A percentile compares a stretch with the other conserved stretches of the same genome.
Evolutionary conservation across 2,329 filamentous ascomycete species (phyloP).

Genomic region (Rasamsonia emersonii): DNA sequence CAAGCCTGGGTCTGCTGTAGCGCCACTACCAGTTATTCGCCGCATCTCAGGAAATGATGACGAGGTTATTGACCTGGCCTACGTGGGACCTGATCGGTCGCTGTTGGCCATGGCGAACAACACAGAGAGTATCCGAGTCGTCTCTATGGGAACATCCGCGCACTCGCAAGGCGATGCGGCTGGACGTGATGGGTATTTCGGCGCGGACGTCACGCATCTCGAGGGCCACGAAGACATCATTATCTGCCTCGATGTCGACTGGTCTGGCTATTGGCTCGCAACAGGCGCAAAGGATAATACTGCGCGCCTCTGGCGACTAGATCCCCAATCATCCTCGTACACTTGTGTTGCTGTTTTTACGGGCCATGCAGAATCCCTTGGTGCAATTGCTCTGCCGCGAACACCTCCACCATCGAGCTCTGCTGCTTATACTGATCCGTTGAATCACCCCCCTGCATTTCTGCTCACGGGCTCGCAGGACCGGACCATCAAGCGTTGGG

Average conservation of each 20-base stretch:
- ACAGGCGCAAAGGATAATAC: constrained; percentile 97
- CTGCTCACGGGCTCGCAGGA: constrained; percentile 91
- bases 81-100: constrained; percentile 70
- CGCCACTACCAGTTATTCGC: constrained; percentile 55
- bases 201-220: constrained; percentile 76
- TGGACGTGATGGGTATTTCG: constrained; percentile 56
- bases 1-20: constrained; percentile 39
- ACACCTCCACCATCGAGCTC: constrained; percentile 59
- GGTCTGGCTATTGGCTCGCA: constrained; percentile 94
- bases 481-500: constrained; percentile 91
- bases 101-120: constrained; percentile 88
- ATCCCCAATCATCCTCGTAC: constrained; percentile 65
- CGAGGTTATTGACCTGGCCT: constrained; percentile 91
- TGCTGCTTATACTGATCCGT: constrained; percentile 61
- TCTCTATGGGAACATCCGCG: constrained; percentile 52
- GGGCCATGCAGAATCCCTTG: constrained; percentile 88
- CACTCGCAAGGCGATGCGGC: constrained; percentile 23
- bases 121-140: constrained; percentile 81
- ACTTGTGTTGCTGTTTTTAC: constrained; percentile 75
- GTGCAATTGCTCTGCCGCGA: constrained; percentile 77
- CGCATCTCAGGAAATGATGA: constrained; percentile 94
- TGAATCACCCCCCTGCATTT: constrained; percentile 73
- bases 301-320: constrained; percentile 80
- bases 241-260: constrained; percentile 87
- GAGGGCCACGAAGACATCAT: constrained; percentile 93